Evolutionary conservation across 441 rosid species (phyloP), one percentile per base, ranked within the genome.

Genomic region (Bocquillonia castaneifolia): DNA sequence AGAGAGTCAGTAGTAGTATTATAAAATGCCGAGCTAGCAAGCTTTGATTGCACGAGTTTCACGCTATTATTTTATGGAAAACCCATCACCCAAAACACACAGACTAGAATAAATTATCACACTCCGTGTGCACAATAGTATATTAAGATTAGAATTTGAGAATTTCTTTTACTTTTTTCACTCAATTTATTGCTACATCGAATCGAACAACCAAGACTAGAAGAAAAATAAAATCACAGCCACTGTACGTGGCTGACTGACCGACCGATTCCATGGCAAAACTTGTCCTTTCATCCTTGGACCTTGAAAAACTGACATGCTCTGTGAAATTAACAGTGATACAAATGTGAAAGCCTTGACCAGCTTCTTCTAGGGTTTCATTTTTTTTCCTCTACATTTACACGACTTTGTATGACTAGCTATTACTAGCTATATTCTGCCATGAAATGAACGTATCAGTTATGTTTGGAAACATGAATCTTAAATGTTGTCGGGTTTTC

Each of bases 311-410:
- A 50, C 61, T 17, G 39, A 57, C 54, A 45, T 20, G 34, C 25
- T 18, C 18, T 34, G 45, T 59, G 64, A 68, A 52, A 58, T 28
- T 15, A 64, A 62, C 73, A 25, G 47, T 63, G 45, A 42, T 31
- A 47, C 0, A 45, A 32, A 32, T 61, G 73, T 68, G 77, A 69
- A 75, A 68, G 44, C 68, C 62, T 75, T 68, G 77, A 72, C 72
- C 40, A 32, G 22, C 18, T 6, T 22, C 15, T n/a, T 36, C 40
- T 36, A 3, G 4, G 15, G 5, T 12, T 52, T 13, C 17, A 2
- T 18, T 36, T 22, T 9, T 54, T 58, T 45, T 22, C 59, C 28
- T 48, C 39, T 28, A 29, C 32, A 12, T 6, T 66, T 17, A 6
- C 6, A 53, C 5, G 32, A 53, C 17, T 2, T 22, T n/a, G 42